Base-by-base conservation (phyloP, 306 rosid species). In the Prunus mume region DNA sequence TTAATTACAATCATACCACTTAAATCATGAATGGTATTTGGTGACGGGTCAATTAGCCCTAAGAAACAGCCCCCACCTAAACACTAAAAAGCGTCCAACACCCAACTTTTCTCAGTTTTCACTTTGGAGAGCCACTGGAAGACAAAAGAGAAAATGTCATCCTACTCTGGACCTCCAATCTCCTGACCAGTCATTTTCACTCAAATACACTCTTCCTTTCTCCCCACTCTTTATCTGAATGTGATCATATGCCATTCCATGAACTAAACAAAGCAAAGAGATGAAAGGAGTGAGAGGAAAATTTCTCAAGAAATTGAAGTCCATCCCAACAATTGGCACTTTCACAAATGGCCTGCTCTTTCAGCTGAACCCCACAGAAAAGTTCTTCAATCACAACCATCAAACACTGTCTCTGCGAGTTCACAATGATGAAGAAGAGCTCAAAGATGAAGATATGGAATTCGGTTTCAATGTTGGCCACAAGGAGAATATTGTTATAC, bases 231-330 rank as follows among this genome's bases (percentile, higher is more conserved):
- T 66, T 69, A 77, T 65, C 73, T 64, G 60, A 54, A 67, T 51
- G 83, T 49, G 78, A 71, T 57, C 83, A 30, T 85, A 83, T 83
- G 86, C 80, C 61, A 43, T 77, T 73, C 64, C 67, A 72, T 65
- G 75, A 75, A 70, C 62, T 24, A 69, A 60, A 82, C 55, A 78
- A 71, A 47, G 45, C 12, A 34, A 15, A 34, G 72, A 77, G 46
- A 81, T 84, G 85, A 83, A 73, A 82, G 88, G 81, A 83, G 86
- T 88, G 88, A 87, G 86, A 71, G 87, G 86, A 25, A 91, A 61
- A 27, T 47, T 91, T 74, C 75, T 86, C 22, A 90, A 78, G 83
- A 91, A 90, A 76, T 62, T 90, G 62, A 89, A 85, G 83, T 81
- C 86, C 89, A 72, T 86, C 74, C 91, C 83, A 67, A 81, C 92